Base-by-base conservation (phyloP, 306 rosid species). In the Prunus davidiana region DNA sequence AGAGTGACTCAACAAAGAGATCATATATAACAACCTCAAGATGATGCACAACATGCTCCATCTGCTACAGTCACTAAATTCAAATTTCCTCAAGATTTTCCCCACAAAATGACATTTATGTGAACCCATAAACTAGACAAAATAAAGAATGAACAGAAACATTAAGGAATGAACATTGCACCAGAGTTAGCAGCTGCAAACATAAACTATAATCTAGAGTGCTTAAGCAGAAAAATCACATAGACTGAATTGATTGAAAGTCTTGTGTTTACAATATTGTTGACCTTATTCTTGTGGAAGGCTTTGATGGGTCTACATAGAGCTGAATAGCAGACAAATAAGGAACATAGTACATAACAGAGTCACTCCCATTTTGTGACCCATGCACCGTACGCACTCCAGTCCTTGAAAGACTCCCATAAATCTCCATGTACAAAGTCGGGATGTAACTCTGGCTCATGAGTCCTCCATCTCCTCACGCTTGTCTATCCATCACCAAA, bases 331-430 rank as follows among this genome's bases (percentile, higher is more conserved):
- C 98, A 61, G 98, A 93, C 88, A 93, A 87, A 74, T 88, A 89
- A 11, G 91, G 97, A 67, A 89, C 95, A 67, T 89, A 93, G 82
- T 91, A 93, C 87, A 88, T 81, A 19, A 93, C 97, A 6, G 96
- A 91, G 79, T 91, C 91, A 72, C 81, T 85, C 64, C 96, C 97
- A 82, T 88, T 84, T 84, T 47, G 98, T 96, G 22, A 91, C 97
- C 63, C 96, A 97, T 0, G 91, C 91, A 41, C 98, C 97, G 60
- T 88, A 93, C 9, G 93, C 97, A 67, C 98, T 93, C 97, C 97
- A 91, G 66, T 93, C 98, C 81, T 86, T 88, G 71, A 85, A 93
- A 10, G 96, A 89, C 25, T 89, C 97, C 98, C 96, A 93, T 67
- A 93, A 81, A 75, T 93, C 98, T 92, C 92, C 92, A 28, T 91